Conservation (phyloP, 2,329 filamentous ascomycete species). For the Xylariaceae sp. region DNA sequence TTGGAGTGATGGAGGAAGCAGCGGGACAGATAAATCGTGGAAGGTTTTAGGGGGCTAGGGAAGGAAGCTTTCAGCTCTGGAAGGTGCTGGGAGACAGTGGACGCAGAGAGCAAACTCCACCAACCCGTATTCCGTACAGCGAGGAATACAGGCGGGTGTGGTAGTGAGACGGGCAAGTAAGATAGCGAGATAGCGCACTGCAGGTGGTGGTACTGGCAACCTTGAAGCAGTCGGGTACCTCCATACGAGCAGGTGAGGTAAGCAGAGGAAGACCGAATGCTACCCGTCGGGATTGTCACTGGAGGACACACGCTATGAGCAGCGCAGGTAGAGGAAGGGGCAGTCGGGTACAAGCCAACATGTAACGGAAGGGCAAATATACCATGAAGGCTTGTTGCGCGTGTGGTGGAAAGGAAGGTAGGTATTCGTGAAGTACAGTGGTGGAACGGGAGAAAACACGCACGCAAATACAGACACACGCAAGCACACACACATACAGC, state of each 20-base stretch:
- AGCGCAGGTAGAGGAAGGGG: neutral
- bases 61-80: neutral
- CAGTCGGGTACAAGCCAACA: neutral
- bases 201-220: neutral
- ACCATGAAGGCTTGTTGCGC: constrained; percentile 8
- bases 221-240: no score
- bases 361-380: constrained; percentile 7
- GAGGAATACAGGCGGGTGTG: neutral
- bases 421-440: neutral
- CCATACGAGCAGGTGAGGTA: no score
- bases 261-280: neutral
- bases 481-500: constrained; percentile 2
- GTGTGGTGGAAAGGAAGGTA: neutral
- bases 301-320: neutral
- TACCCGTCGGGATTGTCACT: neutral
- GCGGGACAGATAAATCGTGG: neutral
- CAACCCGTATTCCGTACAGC: neutral
- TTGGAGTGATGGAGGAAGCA: neutral
- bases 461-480: neutral
- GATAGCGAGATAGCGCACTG: neutral
- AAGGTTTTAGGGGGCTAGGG: neutral
- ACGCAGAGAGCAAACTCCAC: neutral
- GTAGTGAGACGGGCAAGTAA: neutral
- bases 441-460: constrained; percentile 5
- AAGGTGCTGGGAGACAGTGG: neutral